Evolutionary conservation across 345 rosid species (phyloP).

Genomic region (Syzygium jambos): DNA sequence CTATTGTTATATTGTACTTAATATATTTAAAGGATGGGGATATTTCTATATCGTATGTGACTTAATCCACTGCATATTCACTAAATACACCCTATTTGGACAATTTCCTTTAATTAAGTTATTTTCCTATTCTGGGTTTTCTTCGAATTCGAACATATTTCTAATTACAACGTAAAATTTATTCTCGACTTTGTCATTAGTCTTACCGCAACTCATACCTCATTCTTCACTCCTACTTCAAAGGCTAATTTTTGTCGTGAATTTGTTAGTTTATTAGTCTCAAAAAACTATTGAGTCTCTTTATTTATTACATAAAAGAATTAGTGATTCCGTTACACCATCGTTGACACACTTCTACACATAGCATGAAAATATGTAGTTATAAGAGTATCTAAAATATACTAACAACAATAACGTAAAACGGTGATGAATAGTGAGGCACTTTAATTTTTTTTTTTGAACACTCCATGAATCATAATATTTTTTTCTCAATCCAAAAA

Average conservation of each 20-base stretch:
- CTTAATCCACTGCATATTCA: not conserved
- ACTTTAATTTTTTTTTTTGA: not conserved
- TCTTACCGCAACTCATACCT: not conserved
- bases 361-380: not conserved
- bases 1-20: not conserved
- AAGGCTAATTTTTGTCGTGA: not conserved
- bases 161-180: not conserved
- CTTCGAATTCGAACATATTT: not conserved
- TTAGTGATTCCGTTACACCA: not conserved
- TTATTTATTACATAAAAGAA: not conserved
- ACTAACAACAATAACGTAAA: not conserved
- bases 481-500: not conserved
- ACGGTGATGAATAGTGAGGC: not conserved
- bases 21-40: not conserved
- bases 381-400: not conserved
- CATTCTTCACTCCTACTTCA: not conserved
- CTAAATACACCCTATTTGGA: not conserved
- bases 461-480: too few relatives aligned
- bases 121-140: not conserved
- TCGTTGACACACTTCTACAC: not conserved
- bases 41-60: not conserved
- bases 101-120: not conserved
- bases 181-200: not conserved
- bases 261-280: not conserved
- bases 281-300: not conserved